Evolutionary conservation across 1,139 yeast genomes (phyloP), one percentile per base, ranked within the genome.

Genomic region (Yamadazyma friedrichii): DNA sequence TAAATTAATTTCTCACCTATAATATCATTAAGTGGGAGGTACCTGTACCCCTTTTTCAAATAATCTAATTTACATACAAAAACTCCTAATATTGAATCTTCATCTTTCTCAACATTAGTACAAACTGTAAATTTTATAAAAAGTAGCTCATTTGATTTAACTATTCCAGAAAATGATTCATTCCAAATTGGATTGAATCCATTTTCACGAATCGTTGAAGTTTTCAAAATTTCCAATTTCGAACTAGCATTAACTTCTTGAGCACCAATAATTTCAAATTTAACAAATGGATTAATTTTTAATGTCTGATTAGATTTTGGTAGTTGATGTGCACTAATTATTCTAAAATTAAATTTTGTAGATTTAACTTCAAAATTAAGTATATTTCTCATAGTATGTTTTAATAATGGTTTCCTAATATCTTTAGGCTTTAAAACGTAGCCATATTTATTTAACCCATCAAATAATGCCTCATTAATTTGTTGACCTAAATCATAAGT

Each of bases 151-250:
- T 63, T 54, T 4, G 77, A 63, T 2, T 60, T 28, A 9, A 84
- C 54, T 0, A 55, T 58, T 2, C 86, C 75, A 17, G 62, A 54
- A 46, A 82, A 74, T 4, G 57, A 59, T 38, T 76, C 70, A 50
- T 84, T 78, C 96, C 96, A 89, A 2, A 74, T 64, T 0, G 98
- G 97, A 58, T 86, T 89, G 61, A 87, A 88, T 0, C 97, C 96
- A 59, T 89, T 88, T 40, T 74, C 74, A 15, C 55, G 43, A 3
- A 78, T 67, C 3, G 65, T 55, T 4, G 59, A 47, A 0, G 88
- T 75, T 40, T 60, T 54, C 5, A 47, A 47, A 3, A 27, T 42
- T 17, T 46, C 33, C 9, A 51, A 42, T 0, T 42, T 42, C 1
- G 43, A 31, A 29, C 54, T 58, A 67, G 66, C 66, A 2, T 53